Base-by-base conservation (phyloP, 2,329 filamentous ascomycete genomes). In the Eurotiales sp. region DNA sequence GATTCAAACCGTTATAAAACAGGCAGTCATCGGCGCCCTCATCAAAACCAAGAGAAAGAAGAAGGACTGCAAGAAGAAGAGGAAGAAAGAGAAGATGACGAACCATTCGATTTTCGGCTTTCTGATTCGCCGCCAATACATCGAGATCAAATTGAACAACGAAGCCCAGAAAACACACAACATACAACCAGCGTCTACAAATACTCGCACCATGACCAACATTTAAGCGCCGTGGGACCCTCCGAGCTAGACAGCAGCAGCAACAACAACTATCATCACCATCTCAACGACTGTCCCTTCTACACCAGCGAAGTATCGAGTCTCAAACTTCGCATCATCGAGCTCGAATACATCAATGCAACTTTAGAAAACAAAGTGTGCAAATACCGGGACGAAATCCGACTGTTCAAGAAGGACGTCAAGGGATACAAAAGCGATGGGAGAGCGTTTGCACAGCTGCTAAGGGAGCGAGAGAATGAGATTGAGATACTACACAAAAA, bases 321-420 rank as follows among this genome's bases (percentile, higher is more conserved):
- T 4, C 37, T 54, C 7, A 50, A 50, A 14, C 17, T 49, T n/a
- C 55, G 58, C 30, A 55, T 59, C 25, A 56, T 55, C 23, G 44
- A 56, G 14, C 56, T 77, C 45, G 67, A 67, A 42, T 62, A 64
- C 46, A 70, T 73, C 49, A 66, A 52, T 19, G 43, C 42, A 7
- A 51, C 37, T 4, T 29, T 54, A 7, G 52, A 58, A 23, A 41
- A 51, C 30, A 58, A 58, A 52, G 29, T 74, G 11, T 65, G 69
- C 23, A 69, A 72, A 54, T 73, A 75, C 48, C 63, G 76, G 29
- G 60, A 70, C n/a, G 74, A 77, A 43, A 76, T 76, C 49, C 70
- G 76, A 21, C 66, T 73, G 45, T 76, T 75, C 63, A 77, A 76
- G 57, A 66, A 77, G 25, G 75, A 78, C 47, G 66, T 76, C 47